Conservation (phyloP, 179 eudicot species). For the Pouteria campechiana region DNA sequence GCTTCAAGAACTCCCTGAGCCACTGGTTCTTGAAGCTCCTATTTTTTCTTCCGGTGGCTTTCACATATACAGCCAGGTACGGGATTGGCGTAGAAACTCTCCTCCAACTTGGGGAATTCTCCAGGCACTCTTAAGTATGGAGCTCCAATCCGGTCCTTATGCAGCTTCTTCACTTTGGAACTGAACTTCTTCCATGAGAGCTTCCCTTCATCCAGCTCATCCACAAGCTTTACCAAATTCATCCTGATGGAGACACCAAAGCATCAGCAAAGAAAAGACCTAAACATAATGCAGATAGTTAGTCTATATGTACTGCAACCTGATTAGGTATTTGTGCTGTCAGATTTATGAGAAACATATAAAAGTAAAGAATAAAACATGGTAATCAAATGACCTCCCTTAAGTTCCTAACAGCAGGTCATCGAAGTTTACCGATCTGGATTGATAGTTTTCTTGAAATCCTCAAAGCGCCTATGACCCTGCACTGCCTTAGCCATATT, state of each 20-base stretch:
- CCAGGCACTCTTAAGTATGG: conserved; percentile 74
- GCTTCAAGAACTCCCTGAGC: no score
- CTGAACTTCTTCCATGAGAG: conserved; percentile 72
- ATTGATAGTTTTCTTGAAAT: conserved; percentile 75
- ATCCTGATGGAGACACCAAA: conserved; percentile 52
- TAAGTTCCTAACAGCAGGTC: no score
- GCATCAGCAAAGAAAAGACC: not conserved
- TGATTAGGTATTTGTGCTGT: no score
- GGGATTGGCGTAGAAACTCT: conserved; percentile 94
- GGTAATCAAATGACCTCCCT: no score
- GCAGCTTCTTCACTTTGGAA: conserved; percentile 68
- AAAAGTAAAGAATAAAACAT: no score
- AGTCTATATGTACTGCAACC: no score
- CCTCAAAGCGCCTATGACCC: conserved; percentile 92
- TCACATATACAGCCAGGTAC: conserved; percentile 94
- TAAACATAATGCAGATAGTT: no score
- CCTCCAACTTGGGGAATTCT: conserved; percentile 89
- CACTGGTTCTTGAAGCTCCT: not conserved
- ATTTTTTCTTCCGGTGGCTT: conserved; percentile 18
- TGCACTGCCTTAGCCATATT: conserved; percentile 99
- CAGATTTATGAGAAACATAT: no score
- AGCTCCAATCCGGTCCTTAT: conserved; percentile 57
- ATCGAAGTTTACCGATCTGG: conserved; percentile 63
- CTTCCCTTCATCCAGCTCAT: conserved; percentile 62
- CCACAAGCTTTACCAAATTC: conserved; percentile 72